These are phyloP conservation scores for Aspergillus pseudonomiae DNA, from an alignment of 2,329 filamentous ascomycete species.

Conservation along the genomic window DNA sequence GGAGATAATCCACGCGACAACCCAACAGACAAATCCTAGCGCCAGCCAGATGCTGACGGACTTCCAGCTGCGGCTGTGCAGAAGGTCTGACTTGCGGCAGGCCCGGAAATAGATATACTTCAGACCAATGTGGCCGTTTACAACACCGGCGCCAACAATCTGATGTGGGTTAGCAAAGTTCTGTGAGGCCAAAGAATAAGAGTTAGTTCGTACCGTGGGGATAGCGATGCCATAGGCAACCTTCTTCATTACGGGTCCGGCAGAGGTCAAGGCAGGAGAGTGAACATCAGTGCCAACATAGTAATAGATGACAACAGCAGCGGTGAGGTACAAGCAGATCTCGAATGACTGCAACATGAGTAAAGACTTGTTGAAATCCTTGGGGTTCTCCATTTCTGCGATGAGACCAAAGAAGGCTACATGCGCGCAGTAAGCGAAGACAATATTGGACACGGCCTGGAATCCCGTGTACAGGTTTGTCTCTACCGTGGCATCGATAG, in stretches of 20 bases:
- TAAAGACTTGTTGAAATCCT: slow-evolving; percentile 65
- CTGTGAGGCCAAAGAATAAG: background rate
- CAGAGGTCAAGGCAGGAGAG: slow-evolving; percentile 68
- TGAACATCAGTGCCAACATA: slow-evolving; percentile 64
- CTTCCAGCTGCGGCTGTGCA: background rate
- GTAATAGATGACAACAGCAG: slow-evolving; percentile 69
- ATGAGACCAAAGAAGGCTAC: slow-evolving; percentile 70
- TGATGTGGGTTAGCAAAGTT: background rate
- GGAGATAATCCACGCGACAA: background rate
- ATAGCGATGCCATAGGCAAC: slow-evolving; percentile 69
- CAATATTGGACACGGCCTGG: slow-evolving; percentile 67
- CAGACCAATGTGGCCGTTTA: background rate
- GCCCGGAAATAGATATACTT: background rate
- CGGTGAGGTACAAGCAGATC: slow-evolving; percentile 64
- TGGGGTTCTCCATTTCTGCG: slow-evolving; percentile 64
- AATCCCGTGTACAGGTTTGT: slow-evolving; percentile 59
- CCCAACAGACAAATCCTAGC: background rate
- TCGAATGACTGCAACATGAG: slow-evolving; percentile 62
- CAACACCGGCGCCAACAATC: background rate
- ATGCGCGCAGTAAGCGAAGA: slow-evolving; percentile 72
- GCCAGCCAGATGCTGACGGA: background rate
- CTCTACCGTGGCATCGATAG: slow-evolving; percentile 41
- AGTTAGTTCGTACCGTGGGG: slow-evolving; percentile 29
- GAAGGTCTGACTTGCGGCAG: background rate
- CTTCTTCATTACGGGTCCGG: slow-evolving; percentile 59